These are phyloP conservation scores for Grigorovia transvaalensis DNA, from an alignment of 805 yeast genomes.

Conservation along the genomic window DNA sequence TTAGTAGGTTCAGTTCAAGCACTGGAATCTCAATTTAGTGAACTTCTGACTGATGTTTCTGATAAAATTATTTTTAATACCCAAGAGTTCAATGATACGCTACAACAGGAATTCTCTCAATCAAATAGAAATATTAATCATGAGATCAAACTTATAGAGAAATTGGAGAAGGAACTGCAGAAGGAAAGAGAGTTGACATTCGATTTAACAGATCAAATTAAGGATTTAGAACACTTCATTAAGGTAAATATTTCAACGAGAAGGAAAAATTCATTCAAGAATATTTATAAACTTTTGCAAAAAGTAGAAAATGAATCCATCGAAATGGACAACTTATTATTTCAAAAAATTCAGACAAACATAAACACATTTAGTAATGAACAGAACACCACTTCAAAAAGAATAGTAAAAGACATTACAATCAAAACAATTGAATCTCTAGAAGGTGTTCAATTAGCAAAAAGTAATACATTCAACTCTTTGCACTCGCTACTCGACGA, in stretches of 20 bases:
- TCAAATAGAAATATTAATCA: background rate
- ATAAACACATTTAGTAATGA: background rate
- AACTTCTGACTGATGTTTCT: background rate
- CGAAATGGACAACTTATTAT: slow-evolving; percentile 5
- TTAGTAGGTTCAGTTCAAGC: slow-evolving; percentile 1
- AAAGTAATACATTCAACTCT: background rate
- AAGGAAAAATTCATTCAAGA: slow-evolving; percentile 4
- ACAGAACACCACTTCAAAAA: slow-evolving; percentile 4
- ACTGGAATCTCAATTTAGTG: slow-evolving; percentile 1
- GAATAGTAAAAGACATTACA: background rate
- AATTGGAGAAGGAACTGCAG: slow-evolving; percentile 7
- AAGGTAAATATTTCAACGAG: slow-evolving; percentile 7
- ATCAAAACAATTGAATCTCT: slow-evolving; percentile 1
- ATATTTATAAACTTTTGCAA: slow-evolving; percentile 4
- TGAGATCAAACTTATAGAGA: background rate
- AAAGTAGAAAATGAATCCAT: slow-evolving; percentile 6
- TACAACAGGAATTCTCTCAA: background rate
- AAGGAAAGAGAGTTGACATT: slow-evolving; percentile 5
- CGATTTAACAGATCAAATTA: slow-evolving; percentile 5
- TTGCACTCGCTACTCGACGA: background rate
- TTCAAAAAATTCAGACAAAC: background rate
- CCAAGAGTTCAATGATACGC: background rate
- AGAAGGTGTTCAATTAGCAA: background rate
- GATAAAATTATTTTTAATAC: background rate
- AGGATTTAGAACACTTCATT: slow-evolving; percentile 7